Evolutionary conservation across 2,329 filamentous ascomycete genomes (phyloP), one percentile per base, ranked within the genome.

Genomic region (Fusarium nematophilum): DNA sequence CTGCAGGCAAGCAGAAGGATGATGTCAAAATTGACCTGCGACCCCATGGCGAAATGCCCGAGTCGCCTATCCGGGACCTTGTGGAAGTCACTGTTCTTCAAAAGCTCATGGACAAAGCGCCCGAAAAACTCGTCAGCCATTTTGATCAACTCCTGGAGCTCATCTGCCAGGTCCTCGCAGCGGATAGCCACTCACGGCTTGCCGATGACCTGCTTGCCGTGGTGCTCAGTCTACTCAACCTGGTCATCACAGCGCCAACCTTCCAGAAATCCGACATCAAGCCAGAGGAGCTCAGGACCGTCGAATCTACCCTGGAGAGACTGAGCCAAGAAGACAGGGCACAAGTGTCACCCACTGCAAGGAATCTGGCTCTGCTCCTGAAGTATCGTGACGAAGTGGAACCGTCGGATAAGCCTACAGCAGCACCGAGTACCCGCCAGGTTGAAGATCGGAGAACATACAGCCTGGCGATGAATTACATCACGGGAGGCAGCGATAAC

Each of bases 101-200:
- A 66, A 83, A 81, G 27, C 81, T 92, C 74, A 85, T 91, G 72
- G 83, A 85, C 18, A 81, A 78, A 38, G 82, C 88, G 38, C 83
- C 87, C 1, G 83, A 88, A 17, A 86, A 85, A 58, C 79, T 92
- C 10, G 83, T 89, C 25, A 82, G 81, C 26, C 83, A 86, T 52
- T 88, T 89, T 3, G 82, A 82, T 36, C 86, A 90, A 63, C 80
- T 91, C 6, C 75, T 92, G 2, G 83, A 86, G 38, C 79, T 93
- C 2, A 82, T 89, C 42, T 79, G 79, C 44, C 83, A 89, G 50
- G 80, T 92, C 0, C 71, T 92, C 2, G 72, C 75, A 5, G 78
- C 79, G 13, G 78, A 81, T 26, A 72, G 78, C 6, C 74, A 76
- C 4, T 73, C 77, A 0, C 53, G 73, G 3, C 71, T 77, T 3